These are phyloP conservation scores for Dendrothele bispora DNA, from an alignment of 768 basidiomycete species.

Conservation along the genomic window DNA sequence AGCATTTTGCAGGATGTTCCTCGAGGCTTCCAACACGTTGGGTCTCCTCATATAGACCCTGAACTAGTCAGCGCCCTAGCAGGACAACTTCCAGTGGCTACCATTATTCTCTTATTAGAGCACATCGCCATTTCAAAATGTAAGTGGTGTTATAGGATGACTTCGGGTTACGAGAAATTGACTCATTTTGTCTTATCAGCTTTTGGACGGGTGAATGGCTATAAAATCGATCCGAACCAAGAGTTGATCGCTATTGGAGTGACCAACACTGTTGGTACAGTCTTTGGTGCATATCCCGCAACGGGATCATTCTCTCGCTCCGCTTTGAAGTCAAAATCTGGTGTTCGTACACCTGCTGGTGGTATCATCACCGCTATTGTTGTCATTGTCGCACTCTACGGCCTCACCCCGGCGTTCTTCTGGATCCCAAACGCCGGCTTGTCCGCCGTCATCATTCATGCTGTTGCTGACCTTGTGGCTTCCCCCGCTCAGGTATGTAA, in stretches of 20 bases:
- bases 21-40: conserved; percentile 71
- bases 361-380: conserved; percentile 84
- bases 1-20: conserved; percentile 84
- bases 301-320: conserved; percentile 99
- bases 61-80: conserved; percentile 67
- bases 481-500: conserved; percentile 59
- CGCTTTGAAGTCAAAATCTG: conserved; percentile 93
- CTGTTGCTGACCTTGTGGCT: conserved; percentile 85
- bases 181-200: conserved; percentile 41
- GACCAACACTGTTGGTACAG: conserved; percentile 85
- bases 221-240: conserved; percentile 93
- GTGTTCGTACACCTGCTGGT: conserved; percentile 93
- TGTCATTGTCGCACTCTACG: conserved; percentile 93
- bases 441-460: conserved; percentile 95
- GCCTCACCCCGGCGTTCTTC: conserved; percentile 88
- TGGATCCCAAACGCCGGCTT: conserved; percentile 83
- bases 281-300: conserved; percentile 92
- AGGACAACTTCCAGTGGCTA: conserved; percentile 77
- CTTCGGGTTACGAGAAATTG: not conserved
- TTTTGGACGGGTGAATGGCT: conserved; percentile 92
- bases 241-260: conserved; percentile 98
- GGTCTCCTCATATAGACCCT: conserved; percentile 36
- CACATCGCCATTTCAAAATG: conserved; percentile 98
- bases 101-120: conserved; percentile 88
- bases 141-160: no score